Percentiles rank a stretch among this genome's conserved stretches.
These are phyloP conservation scores for Steccherinum ochraceum DNA, from an alignment of 768 basidiomycete genomes.

Conservation along the genomic window DNA sequence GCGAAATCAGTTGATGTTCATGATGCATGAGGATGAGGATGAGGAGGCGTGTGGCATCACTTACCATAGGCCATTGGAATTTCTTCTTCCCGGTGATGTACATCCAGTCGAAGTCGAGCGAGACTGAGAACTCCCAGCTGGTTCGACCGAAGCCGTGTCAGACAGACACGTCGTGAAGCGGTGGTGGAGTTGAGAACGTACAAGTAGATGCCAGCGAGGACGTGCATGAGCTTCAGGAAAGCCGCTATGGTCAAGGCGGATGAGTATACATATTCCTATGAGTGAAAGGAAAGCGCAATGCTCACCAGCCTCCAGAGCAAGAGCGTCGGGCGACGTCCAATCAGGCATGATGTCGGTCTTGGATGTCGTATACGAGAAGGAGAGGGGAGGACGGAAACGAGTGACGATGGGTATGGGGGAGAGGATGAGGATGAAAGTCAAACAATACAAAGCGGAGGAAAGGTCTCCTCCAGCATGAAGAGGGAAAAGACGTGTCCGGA, in stretches of 20 bases:
- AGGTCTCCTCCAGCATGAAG: no score
- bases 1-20: no score
- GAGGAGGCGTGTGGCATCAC: no score
- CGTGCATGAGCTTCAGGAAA: slow-evolving; percentile 36
- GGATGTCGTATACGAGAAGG: no score
- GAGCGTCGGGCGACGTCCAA: slow-evolving; percentile 9
- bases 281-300: not conserved
- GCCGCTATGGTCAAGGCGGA: slow-evolving; percentile 19
- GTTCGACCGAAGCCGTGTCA: no score
- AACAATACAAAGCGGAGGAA: not conserved
- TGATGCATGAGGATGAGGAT: no score
- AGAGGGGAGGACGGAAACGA: no score
- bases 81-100: slow-evolving; percentile 47
- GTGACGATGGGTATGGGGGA: no score
- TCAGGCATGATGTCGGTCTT: slow-evolving; percentile 8
- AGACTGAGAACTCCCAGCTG: slow-evolving; percentile 66
- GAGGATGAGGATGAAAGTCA: no score
- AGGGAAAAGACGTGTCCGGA: no score
- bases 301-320: slow-evolving; percentile 10
- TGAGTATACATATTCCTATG: not conserved
- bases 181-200: no score
- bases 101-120: slow-evolving; percentile 59
- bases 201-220: slow-evolving; percentile 38
- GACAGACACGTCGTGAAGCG: no score
- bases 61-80: slow-evolving; percentile 66